Percentiles rank a stretch among this genome's conserved stretches.
These are phyloP conservation scores for Xerocomellus chrysenteron DNA, from an alignment of 768 basidiomycete species.

Conservation along the genomic window DNA sequence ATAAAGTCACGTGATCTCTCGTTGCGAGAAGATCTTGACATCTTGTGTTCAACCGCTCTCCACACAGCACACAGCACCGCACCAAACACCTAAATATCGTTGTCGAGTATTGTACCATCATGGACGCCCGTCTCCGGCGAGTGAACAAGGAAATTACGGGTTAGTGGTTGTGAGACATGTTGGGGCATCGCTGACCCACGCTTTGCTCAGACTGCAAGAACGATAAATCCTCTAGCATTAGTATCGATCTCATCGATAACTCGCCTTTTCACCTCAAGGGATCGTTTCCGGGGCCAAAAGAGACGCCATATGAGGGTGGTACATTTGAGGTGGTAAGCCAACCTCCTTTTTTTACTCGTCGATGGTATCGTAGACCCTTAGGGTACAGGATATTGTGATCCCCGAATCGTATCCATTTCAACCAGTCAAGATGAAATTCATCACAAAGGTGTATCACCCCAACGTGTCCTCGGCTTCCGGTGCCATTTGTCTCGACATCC, in stretches of 20 bases:
- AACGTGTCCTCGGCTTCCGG: conserved; percentile 94
- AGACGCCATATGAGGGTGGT: conserved; percentile 91
- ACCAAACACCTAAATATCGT: not conserved
- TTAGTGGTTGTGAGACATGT: conserved; percentile 28
- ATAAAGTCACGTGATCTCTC: conserved; percentile 27
- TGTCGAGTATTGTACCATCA: conserved; percentile 30
- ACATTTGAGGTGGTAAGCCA: conserved; percentile 82
- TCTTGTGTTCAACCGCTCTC: not conserved
- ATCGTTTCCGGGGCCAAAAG: conserved; percentile 88
- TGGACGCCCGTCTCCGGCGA: conserved; percentile 87
- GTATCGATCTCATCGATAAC: conserved; percentile 83
- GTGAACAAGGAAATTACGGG: conserved; percentile 95
- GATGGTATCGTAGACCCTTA: conserved; percentile 1
- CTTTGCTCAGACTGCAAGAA: conserved; percentile 79
- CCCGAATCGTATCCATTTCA: conserved; percentile 91
- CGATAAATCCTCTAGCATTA: conserved; percentile 86
- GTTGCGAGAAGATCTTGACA: conserved; percentile 2
- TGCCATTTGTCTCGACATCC: conserved; percentile 90
- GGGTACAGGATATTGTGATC: conserved; percentile 79
- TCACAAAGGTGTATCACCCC: conserved; percentile 95
- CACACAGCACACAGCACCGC: not conserved
- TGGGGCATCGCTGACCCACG: conserved; percentile 9
- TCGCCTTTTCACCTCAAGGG: conserved; percentile 92
- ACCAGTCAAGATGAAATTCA: conserved; percentile 98
- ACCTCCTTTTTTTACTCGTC: conserved; percentile 2